These are phyloP conservation scores for Penicillium sp. DNA, from an alignment of 2,329 filamentous ascomycete species.

Conservation along the genomic window DNA sequence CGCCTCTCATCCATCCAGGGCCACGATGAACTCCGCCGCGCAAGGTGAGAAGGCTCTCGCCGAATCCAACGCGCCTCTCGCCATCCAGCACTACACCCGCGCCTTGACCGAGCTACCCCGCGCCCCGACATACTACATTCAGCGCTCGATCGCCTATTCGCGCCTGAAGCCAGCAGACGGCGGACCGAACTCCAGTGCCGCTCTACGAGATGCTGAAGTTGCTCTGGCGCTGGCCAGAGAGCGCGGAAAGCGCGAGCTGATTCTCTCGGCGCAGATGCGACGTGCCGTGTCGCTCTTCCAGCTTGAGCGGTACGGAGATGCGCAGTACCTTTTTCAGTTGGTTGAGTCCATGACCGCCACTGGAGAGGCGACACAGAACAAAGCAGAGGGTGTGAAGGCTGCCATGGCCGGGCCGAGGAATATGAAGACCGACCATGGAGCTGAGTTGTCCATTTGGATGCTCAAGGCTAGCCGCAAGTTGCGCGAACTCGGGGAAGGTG, in stretches of 20 bases:
- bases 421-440: constrained; percentile 27
- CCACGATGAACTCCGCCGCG: constrained; percentile 51
- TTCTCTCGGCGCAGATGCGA: constrained; percentile 78
- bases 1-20: not conserved
- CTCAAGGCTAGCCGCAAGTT: constrained; percentile 55
- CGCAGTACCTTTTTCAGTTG: constrained; percentile 64
- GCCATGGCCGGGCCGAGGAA: constrained; percentile 28
- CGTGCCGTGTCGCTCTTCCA: constrained; percentile 71
- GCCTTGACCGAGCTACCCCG: constrained; percentile 62
- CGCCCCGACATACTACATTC: constrained; percentile 75
- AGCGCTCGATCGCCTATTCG: constrained; percentile 75
- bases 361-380: constrained; percentile 40
- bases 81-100: constrained; percentile 64
- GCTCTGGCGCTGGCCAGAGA: constrained; percentile 61
- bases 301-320: constrained; percentile 69
- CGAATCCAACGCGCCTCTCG: constrained; percentile 62
- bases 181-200: constrained; percentile 42
- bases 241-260: constrained; percentile 70
- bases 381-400: constrained; percentile 28
- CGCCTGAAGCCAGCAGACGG: constrained; percentile 55
- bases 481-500: constrained; percentile 48
- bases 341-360: constrained; percentile 52
- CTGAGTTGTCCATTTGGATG: constrained; percentile 56
- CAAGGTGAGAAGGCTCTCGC: constrained; percentile 62
- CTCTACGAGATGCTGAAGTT: constrained; percentile 67